phyloP scores from a whole-genome alignment of 2,329 filamentous ascomycete genomes.

The Neonectria neomacrospora region DNA sequence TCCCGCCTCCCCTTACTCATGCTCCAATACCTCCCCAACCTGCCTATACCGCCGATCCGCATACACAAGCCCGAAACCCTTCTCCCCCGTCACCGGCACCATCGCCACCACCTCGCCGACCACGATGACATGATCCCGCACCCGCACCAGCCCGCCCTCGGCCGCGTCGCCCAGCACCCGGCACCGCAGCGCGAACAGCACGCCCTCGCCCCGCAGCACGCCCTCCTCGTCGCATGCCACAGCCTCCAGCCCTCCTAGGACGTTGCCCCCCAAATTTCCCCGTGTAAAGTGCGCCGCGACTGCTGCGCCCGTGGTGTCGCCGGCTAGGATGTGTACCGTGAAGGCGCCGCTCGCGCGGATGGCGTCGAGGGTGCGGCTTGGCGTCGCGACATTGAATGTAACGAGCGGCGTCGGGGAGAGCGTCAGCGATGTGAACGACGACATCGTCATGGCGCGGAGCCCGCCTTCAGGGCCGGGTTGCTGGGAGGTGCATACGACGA shows the following conservation, averaged over 20 bases:
- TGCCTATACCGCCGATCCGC: slow-evolving; percentile 61
- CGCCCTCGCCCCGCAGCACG: slow-evolving; percentile 60
- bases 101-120: slow-evolving; percentile 63
- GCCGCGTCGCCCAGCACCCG: slow-evolving; percentile 54
- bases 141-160: slow-evolving; percentile 55
- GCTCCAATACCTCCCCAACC: slow-evolving; percentile 51
- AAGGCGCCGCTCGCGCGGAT: slow-evolving; percentile 58
- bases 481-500: slow-evolving; percentile 66
- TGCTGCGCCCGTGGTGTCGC: slow-evolving; percentile 58
- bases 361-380: slow-evolving; percentile 66
- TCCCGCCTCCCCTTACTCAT: slow-evolving; percentile 25
- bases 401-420: slow-evolving; percentile 63
- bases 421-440: slow-evolving; percentile 67
- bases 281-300: slow-evolving; percentile 64
- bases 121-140: slow-evolving; percentile 64
- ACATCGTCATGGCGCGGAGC: slow-evolving; percentile 67
- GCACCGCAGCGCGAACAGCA: slow-evolving; percentile 62
- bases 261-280: slow-evolving; percentile 56
- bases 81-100: slow-evolving; percentile 46
- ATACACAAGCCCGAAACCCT: slow-evolving; percentile 61
- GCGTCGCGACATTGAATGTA: slow-evolving; percentile 67
- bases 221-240: slow-evolving; percentile 31
- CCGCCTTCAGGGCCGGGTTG: slow-evolving; percentile 45
- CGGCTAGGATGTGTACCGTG: slow-evolving; percentile 66
- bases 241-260: slow-evolving; percentile 53